A percentile compares a stretch with the other conserved stretches of the same genome.
Evolutionary conservation across 1,284 basidiomycete species (phyloP).

Genomic region (Marasmius fiardii): DNA sequence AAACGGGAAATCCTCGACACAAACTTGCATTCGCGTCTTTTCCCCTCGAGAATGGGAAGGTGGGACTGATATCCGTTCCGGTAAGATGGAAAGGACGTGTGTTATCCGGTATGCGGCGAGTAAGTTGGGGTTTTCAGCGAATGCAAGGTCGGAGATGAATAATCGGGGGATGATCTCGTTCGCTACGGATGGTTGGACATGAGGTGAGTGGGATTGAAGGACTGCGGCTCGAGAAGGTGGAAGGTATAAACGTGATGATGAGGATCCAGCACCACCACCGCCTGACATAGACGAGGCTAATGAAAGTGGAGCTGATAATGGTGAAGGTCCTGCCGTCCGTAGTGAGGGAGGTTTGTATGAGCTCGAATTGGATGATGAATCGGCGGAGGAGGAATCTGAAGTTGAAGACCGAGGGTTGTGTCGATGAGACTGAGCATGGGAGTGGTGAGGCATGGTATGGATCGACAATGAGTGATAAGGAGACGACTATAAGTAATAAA

Average conservation of each 20-base stretch:
- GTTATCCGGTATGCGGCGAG: constrained; percentile 62
- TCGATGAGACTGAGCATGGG: constrained; percentile 1
- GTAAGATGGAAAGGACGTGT: constrained; percentile 63
- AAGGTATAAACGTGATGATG: not conserved
- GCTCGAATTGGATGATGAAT: too few species aligned
- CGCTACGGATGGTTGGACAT: constrained; percentile 26
- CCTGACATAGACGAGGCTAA: constrained; percentile 7
- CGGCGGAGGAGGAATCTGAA: too few species aligned
- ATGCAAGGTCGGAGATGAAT: constrained; percentile 67
- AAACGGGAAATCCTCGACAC: constrained; percentile 67
- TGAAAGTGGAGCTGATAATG: not conserved
- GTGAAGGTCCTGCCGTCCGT: not conserved
- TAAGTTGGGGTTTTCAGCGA: constrained; percentile 55
- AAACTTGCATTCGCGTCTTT: constrained; percentile 44
- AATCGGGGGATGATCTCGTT: constrained; percentile 64
- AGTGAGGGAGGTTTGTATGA: not conserved
- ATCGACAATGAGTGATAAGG: constrained; percentile 4
- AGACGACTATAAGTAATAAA: constrained; percentile 4
- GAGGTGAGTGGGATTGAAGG: constrained; percentile 8
- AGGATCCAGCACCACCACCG: constrained; percentile 2
- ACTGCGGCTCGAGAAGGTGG: constrained; percentile 10
- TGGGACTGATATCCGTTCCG: constrained; percentile 53
- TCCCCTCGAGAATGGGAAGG: constrained; percentile 26
- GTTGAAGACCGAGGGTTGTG: too few species aligned
- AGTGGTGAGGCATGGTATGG: constrained; percentile 8